phyloP scores from a whole-genome alignment of 83 land plant genomes.

The Larix sibirica region DNA sequence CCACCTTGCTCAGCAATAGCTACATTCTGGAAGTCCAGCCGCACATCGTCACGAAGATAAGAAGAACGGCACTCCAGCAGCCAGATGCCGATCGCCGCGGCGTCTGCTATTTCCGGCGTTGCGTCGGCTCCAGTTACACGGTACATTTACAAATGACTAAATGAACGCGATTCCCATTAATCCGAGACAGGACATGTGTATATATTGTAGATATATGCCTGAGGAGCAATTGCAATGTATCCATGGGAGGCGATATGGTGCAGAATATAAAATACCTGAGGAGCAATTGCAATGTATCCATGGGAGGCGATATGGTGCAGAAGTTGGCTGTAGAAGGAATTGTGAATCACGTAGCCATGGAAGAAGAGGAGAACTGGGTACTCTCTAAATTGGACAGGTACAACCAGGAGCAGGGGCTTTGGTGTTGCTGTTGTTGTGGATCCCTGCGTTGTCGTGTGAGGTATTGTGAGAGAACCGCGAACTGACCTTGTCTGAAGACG shows the following conservation, averaged over 20 bases:
- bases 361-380: constrained; percentile 65
- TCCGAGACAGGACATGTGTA: too few relatives aligned
- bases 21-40: constrained; percentile 23
- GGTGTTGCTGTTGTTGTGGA: constrained; percentile 37
- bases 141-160: constrained; percentile 39
- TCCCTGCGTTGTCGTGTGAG: too few relatives aligned
- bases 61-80: constrained; percentile 18
- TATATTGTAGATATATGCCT: neutral
- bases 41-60: neutral
- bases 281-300: constrained; percentile 89
- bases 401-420: constrained; percentile 66
- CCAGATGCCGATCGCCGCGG: constrained; percentile 40
- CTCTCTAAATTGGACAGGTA: constrained; percentile 53
- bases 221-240: constrained; percentile 62
- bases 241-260: constrained; percentile 64
- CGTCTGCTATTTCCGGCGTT: constrained; percentile 35
- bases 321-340: constrained; percentile 82
- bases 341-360: constrained; percentile 80
- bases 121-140: constrained; percentile 33
- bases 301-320: constrained; percentile 86
- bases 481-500: too few relatives aligned
- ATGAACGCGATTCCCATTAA: neutral
- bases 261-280: constrained; percentile 54
- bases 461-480: too few relatives aligned
- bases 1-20: constrained; percentile 49